phyloP scores from a whole-genome alignment of 257 asterid genomes.

The Henckelia pumila region DNA sequence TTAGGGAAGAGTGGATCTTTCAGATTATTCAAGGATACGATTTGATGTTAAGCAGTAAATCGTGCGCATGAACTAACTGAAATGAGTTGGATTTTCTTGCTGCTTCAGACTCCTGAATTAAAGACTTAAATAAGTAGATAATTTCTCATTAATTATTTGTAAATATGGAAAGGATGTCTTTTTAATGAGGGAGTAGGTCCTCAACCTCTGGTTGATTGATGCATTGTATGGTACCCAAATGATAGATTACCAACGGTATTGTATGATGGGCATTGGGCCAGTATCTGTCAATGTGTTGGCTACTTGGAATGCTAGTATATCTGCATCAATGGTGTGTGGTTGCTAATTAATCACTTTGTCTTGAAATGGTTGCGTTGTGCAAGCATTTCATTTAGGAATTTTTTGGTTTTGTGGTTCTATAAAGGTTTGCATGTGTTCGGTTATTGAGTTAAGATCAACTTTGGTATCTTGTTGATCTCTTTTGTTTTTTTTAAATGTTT shows the following conservation, averaged over 20 bases:
- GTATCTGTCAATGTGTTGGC: neutral
- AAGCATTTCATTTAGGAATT: neutral
- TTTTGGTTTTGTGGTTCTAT: neutral
- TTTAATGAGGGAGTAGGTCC: neutral
- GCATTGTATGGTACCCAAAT: neutral
- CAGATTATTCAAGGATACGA: neutral
- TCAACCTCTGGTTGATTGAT: neutral
- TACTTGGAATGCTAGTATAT: neutral
- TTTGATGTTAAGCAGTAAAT: neutral
- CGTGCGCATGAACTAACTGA: neutral
- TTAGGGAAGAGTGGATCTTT: conserved; percentile 5
- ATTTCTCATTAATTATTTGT: neutral
- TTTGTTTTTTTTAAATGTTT: neutral
- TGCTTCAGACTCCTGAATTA: neutral
- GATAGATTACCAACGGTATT: neutral
- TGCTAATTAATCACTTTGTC: neutral
- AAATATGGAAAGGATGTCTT: neutral
- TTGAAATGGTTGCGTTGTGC: neutral
- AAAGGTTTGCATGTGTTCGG: neutral
- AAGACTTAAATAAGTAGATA: neutral
- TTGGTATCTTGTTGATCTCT: neutral
- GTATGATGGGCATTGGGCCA: neutral
- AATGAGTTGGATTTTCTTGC: neutral
- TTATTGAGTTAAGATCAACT: neutral
- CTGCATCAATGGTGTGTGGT: neutral